phyloP scores from a whole-genome alignment of 768 basidiomycete genomes.

The Naematelia encephala region DNA sequence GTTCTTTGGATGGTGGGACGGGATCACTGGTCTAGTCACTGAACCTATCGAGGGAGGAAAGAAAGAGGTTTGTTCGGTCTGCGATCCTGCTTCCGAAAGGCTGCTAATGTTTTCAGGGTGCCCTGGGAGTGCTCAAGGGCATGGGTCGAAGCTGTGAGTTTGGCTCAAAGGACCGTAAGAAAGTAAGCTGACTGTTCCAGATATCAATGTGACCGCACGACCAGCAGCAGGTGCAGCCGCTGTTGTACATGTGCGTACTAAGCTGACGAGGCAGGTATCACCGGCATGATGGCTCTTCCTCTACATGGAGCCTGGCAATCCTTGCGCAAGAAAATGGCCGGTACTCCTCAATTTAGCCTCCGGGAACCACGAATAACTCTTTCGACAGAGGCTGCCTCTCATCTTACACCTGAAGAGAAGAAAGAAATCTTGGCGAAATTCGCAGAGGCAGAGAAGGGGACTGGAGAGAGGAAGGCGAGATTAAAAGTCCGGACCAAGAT shows the following conservation, averaged over 20 bases:
- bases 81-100: not conserved
- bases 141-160: constrained; percentile 50
- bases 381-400: constrained; percentile 1
- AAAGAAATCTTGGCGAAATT: constrained; percentile 12
- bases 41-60: constrained; percentile 53
- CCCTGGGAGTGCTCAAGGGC: constrained; percentile 51
- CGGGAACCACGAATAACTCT: constrained; percentile 27
- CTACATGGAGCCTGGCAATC: constrained; percentile 31
- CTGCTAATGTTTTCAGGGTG: constrained; percentile 43
- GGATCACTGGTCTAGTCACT: constrained; percentile 52
- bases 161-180: not conserved
- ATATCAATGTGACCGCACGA: constrained; percentile 49
- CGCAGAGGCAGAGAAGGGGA: constrained; percentile 10
- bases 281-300: constrained; percentile 38
- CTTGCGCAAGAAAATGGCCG: constrained; percentile 22
- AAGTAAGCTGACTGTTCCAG: constrained; percentile 22
- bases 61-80: constrained; percentile 47
- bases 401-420: constrained; percentile 13
- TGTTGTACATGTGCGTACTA: not conserved
- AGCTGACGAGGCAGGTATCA: constrained; percentile 20
- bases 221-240: constrained; percentile 37
- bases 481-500: constrained; percentile 8
- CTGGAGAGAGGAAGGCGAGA: constrained; percentile 18
- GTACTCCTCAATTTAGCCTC: constrained; percentile 26
- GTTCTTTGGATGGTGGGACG: constrained; percentile 52